Evolutionary conservation across 225 moss, liverwort and hornwort species (phyloP).

Genomic region (Bryum argenteum): DNA sequence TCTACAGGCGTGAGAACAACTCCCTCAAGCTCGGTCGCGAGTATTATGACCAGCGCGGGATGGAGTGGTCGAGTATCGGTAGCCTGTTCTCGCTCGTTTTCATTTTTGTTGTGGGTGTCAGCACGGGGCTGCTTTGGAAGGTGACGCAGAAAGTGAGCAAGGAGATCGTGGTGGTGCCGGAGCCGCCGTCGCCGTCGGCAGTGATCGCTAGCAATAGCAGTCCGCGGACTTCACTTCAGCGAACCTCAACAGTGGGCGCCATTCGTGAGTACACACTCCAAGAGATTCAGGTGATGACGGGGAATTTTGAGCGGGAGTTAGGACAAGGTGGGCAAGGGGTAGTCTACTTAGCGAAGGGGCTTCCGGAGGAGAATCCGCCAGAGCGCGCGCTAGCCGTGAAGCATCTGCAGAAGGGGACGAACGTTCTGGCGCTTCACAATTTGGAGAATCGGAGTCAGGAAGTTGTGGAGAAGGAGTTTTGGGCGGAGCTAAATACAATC

Average conservation of each 20-base stretch:
- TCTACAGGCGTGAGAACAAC: slow-evolving; percentile 15
- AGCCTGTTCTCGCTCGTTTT: slow-evolving; percentile 36
- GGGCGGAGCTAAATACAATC: slow-evolving; percentile 53
- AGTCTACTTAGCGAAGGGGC: slow-evolving; percentile 42
- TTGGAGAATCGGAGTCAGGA: slow-evolving; percentile 47
- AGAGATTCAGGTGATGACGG: slow-evolving; percentile 48
- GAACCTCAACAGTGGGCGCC: slow-evolving; percentile 43
- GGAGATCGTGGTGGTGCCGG: slow-evolving; percentile 29
- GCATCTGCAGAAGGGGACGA: slow-evolving; percentile 48
- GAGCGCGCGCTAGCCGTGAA: slow-evolving; percentile 45
- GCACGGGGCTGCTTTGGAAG: slow-evolving; percentile 52
- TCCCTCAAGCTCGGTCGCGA: slow-evolving; percentile 22
- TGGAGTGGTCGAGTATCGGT: slow-evolving; percentile 28
- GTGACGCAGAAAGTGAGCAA: slow-evolving; percentile 30
- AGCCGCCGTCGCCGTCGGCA: slow-evolving; percentile 16
- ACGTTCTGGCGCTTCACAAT: slow-evolving; percentile 37
- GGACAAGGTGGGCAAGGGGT: slow-evolving; percentile 60
- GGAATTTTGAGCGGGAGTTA: slow-evolving; percentile 40
- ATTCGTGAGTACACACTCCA: slow-evolving; percentile 45
- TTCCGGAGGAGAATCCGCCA: slow-evolving; percentile 35
- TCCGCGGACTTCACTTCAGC: slow-evolving; percentile 27
- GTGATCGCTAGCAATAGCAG: neutral
- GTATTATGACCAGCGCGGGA: slow-evolving; percentile 23
- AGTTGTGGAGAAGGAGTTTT: slow-evolving; percentile 53
- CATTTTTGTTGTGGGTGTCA: slow-evolving; percentile 52